phyloP scores from a whole-genome alignment of 2,329 filamentous ascomycete species.

The Fusarium cyanostomum region DNA sequence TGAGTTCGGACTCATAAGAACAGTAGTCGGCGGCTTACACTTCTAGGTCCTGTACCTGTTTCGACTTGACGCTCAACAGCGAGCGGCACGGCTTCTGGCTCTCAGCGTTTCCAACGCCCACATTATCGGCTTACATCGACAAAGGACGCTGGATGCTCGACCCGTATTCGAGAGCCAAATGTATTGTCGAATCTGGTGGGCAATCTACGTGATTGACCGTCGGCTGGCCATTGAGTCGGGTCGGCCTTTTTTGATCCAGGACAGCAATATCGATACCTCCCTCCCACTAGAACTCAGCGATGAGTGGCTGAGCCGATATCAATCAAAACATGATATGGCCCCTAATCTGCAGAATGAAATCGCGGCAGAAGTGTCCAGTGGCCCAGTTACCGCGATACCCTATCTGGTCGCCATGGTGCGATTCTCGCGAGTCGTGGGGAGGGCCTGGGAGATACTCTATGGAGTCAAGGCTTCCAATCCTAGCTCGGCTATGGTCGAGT shows the following conservation, averaged over 20 bases:
- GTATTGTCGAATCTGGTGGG: constrained; percentile 24
- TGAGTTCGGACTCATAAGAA: neutral
- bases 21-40: neutral
- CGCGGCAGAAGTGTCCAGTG: neutral
- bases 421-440: constrained; percentile 22
- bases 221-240: constrained; percentile 25
- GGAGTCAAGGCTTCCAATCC: constrained; percentile 15
- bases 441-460: constrained; percentile 26
- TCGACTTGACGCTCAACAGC: constrained; percentile 21
- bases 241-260: constrained; percentile 23
- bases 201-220: constrained; percentile 17
- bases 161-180: constrained; percentile 18
- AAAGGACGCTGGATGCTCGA: constrained; percentile 17
- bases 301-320: constrained; percentile 15
- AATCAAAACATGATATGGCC: neutral
- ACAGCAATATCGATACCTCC: constrained; percentile 20
- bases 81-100: constrained; percentile 12
- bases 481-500: constrained; percentile 17
- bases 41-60: constrained; percentile 21
- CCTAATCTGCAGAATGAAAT: constrained; percentile 1
- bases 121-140: constrained; percentile 23
- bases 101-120: constrained; percentile 18
- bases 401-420: constrained; percentile 20
- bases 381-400: constrained; percentile 6
- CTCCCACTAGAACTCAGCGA: constrained; percentile 21